Evolutionary conservation across 2,329 filamentous ascomycete genomes (phyloP), one percentile per base, ranked within the genome.

Genomic region (Corynespora cassiicola): DNA sequence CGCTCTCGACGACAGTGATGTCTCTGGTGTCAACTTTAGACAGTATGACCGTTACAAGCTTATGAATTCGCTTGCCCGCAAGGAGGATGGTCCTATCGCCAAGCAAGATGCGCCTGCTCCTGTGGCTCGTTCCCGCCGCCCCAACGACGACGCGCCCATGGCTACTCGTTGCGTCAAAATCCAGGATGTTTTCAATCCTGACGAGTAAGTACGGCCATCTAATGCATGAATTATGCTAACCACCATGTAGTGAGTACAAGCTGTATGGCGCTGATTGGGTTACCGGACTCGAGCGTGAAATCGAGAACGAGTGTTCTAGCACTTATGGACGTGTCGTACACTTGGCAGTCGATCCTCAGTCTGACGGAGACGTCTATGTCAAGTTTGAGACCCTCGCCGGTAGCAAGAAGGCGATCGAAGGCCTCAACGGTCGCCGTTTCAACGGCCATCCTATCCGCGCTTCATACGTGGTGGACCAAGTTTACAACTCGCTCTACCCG

Each of bases 271-370:
- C 47, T 21, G 54, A 43, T 54, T 99, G 94, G 92, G 79, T 90
- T 65, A 95, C 95, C 67, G 90, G 96, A 61, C 79, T 99, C 54
- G 91, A 96, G 75, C 86, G 90, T 68, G 94, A 99, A 65, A 88
- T 99, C 66, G 87, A 88, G 71, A 79, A 83, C 62, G 94, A 99
- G 77, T 96, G 92, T 68, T 88, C 95, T 75, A 80, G 84, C 60
- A 95, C 94, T 78, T 99, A 97, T 77, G 94, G 94, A 64, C 88
- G 92, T 61, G 92, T 99, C 62, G 90, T 97, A 70, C 94, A 99
- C 82, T 95, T 97, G 73, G 83, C 90, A 58, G 81, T 96, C 72
- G 92, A 97, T 76, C 84, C 88, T 54, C 95, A 95, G 74, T 94
- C 90, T 31, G 84, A 88, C 70, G 94, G 94, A 72, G 94, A 99